Percentiles rank a stretch among this genome's conserved stretches.
Conservation (phyloP, 805 yeast genomes). For the Monosporozyma solicola region DNA sequence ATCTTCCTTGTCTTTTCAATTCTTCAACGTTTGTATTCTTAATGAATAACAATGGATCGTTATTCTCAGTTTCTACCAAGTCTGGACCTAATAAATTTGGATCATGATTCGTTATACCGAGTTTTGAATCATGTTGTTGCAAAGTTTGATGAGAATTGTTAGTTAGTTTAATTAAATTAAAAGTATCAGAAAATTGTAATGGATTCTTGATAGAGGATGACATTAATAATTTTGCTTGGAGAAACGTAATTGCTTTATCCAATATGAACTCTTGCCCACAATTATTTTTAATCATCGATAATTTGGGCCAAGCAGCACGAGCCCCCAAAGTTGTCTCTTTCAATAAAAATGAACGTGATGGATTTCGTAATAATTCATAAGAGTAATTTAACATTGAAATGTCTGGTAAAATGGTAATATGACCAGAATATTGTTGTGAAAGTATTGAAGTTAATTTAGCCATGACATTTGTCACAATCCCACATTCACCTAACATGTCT, state of each 20-base stretch:
- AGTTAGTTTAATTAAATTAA: constrained; percentile 6
- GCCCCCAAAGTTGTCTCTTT: constrained; percentile 71
- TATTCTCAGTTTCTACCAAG: constrained; percentile 17
- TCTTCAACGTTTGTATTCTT: background rate
- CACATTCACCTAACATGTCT: constrained; percentile 65
- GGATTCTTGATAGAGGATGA: constrained; percentile 27
- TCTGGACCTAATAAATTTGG: constrained; percentile 15
- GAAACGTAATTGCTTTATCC: constrained; percentile 63
- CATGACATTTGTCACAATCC: constrained; percentile 61
- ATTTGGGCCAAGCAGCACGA: constrained; percentile 87
- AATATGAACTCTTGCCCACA: constrained; percentile 84
- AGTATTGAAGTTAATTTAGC: constrained; percentile 68
- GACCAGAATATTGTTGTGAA: constrained; percentile 86
- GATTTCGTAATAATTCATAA: constrained; percentile 62
- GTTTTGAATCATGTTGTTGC: background rate
- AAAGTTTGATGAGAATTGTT: constrained; percentile 1
- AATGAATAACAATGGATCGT: constrained; percentile 14
- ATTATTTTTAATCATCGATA: constrained; percentile 77
- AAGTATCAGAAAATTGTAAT: constrained; percentile 17
- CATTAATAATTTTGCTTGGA: constrained; percentile 54
- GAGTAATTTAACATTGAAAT: constrained; percentile 48
- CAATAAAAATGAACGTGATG: constrained; percentile 64
- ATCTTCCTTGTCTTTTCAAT: constrained; percentile 1
- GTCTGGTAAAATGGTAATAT: constrained; percentile 85
- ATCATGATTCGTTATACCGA: background rate